A percentile compares a stretch with the other conserved stretches of the same genome.
phyloP scores from a whole-genome alignment of 2,329 filamentous ascomycete genomes.

The Penicillium griseofulvum region DNA sequence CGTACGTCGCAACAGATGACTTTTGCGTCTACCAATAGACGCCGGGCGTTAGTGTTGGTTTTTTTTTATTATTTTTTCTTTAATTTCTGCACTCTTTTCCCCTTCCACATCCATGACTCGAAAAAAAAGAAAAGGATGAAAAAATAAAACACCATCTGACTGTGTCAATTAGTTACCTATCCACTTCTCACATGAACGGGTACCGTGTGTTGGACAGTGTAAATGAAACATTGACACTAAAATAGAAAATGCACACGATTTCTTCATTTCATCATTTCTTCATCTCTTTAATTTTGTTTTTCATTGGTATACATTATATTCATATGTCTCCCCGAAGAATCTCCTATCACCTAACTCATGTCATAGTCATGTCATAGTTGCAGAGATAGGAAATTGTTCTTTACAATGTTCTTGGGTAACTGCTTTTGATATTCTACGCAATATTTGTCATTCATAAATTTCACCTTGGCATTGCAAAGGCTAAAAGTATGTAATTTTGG shows the following conservation, averaged over 20 bases:
- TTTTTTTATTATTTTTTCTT: slow-evolving; percentile 11
- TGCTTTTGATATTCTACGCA: background rate
- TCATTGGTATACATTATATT: slow-evolving; percentile 8
- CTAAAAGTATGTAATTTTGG: slow-evolving; percentile 11
- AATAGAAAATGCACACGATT: slow-evolving; percentile 16
- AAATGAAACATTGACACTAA: slow-evolving; percentile 13
- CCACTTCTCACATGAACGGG: slow-evolving; percentile 3
- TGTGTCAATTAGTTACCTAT: background rate
- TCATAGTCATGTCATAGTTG: no score
- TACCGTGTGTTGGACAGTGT: background rate
- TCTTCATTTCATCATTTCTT: slow-evolving; percentile 3
- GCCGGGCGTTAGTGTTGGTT: slow-evolving; percentile 27
- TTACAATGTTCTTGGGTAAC: background rate
- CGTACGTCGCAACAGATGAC: slow-evolving; percentile 24
- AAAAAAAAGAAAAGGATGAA: background rate
- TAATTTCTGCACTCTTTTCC: background rate
- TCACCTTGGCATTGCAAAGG: slow-evolving; percentile 7
- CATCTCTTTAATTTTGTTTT: background rate
- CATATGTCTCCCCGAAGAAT: slow-evolving; percentile 10
- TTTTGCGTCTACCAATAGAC: slow-evolving; percentile 25
- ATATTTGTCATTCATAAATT: slow-evolving; percentile 16
- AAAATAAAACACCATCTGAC: background rate
- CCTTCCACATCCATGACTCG: background rate
- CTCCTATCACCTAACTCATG: slow-evolving; percentile 15
- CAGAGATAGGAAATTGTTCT: background rate